Percentiles rank a stretch among this genome's conserved stretches.
Conservation (phyloP, 192 early-diverging fungal genomes). For the Coemansia sp. region DNA sequence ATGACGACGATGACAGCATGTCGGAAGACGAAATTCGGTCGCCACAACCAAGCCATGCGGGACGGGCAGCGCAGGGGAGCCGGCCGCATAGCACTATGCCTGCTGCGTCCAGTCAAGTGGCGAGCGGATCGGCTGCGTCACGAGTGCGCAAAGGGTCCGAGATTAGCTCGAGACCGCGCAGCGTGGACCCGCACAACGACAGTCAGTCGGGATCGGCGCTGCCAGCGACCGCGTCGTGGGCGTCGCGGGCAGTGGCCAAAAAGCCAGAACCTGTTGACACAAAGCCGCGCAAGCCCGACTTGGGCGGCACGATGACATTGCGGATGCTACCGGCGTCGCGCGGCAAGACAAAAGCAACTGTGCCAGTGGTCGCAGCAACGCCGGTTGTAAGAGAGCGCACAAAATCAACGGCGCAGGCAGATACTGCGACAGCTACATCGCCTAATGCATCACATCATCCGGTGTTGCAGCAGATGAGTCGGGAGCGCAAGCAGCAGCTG, state of each 20-base stretch:
- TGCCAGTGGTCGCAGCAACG: background rate
- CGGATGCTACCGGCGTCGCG: constrained; percentile 46
- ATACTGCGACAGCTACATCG: constrained; percentile 6
- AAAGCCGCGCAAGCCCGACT: constrained; percentile 23
- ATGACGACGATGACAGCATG: constrained; percentile 13
- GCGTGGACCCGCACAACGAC: constrained; percentile 33
- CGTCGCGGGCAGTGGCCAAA: constrained; percentile 36
- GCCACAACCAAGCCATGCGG: background rate
- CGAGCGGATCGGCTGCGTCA: constrained; percentile 12
- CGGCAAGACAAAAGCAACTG: constrained; percentile 12
- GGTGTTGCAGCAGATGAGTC: constrained; percentile 40
- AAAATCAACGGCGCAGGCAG: background rate
- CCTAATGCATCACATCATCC: constrained; percentile 23
- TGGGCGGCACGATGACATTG: constrained; percentile 38
- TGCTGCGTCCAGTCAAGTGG: background rate
- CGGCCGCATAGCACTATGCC: background rate
- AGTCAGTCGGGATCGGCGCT: constrained; percentile 33
- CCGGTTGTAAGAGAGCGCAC: background rate
- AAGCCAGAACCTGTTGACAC: constrained; percentile 24
- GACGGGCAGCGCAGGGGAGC: background rate
- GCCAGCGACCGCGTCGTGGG: constrained; percentile 54
- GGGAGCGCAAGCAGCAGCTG: constrained; percentile 47
- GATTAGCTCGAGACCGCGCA: constrained; percentile 24
- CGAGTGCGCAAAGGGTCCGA: constrained; percentile 32
- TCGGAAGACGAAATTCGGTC: constrained; percentile 6